Evolutionary conservation across 768 basidiomycete genomes (phyloP).

Genomic region (Mycena vulgaris): DNA sequence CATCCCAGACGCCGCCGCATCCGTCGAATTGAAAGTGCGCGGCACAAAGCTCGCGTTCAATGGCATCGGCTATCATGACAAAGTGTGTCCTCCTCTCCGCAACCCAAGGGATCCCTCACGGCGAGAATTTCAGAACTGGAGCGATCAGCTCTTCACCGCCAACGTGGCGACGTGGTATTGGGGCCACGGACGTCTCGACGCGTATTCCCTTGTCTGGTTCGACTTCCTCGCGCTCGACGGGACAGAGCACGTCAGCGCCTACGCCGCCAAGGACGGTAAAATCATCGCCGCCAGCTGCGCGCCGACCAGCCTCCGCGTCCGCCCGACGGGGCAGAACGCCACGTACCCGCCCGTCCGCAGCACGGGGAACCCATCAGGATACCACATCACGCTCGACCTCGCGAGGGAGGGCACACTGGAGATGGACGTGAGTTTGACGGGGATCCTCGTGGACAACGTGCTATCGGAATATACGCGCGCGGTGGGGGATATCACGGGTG

Average conservation of each 20-base stretch:
- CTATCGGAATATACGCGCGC: slow-evolving; percentile 5
- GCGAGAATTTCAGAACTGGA: not conserved
- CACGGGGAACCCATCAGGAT: slow-evolving; percentile 19
- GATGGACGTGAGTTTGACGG: slow-evolving; percentile 9
- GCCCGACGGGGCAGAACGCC: not conserved
- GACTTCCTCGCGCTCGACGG: slow-evolving; percentile 28
- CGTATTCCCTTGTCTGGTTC: slow-evolving; percentile 42
- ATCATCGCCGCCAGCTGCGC: slow-evolving; percentile 31
- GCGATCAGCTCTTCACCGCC: slow-evolving; percentile 7
- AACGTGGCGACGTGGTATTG: slow-evolving; percentile 34
- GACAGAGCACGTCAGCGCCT: slow-evolving; percentile 28
- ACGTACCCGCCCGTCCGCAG: slow-evolving; percentile 16
- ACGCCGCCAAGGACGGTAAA: slow-evolving; percentile 25
- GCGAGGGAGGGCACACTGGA: not conserved
- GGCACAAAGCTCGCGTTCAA: slow-evolving; percentile 25
- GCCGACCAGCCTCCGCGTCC: slow-evolving; percentile 5
- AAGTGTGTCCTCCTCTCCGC: slow-evolving; percentile 1
- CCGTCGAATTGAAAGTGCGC: slow-evolving; percentile 19
- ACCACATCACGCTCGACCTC: slow-evolving; percentile 10
- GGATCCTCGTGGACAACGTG: not conserved
- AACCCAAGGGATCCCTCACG: too few relatives aligned
- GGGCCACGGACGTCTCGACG: slow-evolving; percentile 36
- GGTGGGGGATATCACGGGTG: slow-evolving; percentile 16
- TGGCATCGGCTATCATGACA: slow-evolving; percentile 32
- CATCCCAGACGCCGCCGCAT: slow-evolving; percentile 32